phyloP scores from a whole-genome alignment of 495 filamentous ascomycete genomes.

The Corynascus novoguineensis region DNA sequence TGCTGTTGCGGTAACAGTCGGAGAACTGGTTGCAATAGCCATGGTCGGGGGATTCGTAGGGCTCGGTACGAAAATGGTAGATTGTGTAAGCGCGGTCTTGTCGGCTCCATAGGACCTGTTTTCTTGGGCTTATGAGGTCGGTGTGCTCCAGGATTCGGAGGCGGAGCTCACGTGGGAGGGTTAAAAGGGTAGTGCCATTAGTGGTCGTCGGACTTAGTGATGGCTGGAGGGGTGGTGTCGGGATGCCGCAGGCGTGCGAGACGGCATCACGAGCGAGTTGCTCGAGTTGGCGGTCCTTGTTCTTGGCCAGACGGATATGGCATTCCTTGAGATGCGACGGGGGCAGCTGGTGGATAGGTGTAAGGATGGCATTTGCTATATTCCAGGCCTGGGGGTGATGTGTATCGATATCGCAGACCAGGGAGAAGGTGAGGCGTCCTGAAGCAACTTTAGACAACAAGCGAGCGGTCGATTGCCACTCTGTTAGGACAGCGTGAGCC shows the following conservation, averaged over 20 bases:
- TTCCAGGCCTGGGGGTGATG: not conserved
- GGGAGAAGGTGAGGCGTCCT: not conserved
- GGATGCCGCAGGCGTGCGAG: not conserved
- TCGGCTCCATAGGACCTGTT: not conserved
- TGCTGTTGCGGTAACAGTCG: not conserved
- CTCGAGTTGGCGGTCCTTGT: not conserved
- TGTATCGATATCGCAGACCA: conserved; percentile 6
- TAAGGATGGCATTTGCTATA: not conserved
- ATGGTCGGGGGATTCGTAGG: not conserved
- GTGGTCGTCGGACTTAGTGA: not conserved
- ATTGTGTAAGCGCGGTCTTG: not conserved
- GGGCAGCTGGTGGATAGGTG: not conserved
- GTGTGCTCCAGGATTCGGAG: conserved; percentile 4
- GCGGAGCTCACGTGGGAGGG: conserved; percentile 1
- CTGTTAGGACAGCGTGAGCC: not conserved
- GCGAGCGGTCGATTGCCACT: not conserved
- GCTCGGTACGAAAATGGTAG: not conserved
- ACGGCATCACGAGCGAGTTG: not conserved
- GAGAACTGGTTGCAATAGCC: not conserved
- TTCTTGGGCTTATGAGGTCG: not conserved
- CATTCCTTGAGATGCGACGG: not conserved
- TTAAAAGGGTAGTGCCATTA: not conserved
- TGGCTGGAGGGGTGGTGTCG: not conserved
- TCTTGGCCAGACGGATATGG: not conserved
- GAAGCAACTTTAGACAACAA: not conserved